Conservation (phyloP, 2,329 filamentous ascomycete species). For the Trichothecium sympodiale region DNA sequence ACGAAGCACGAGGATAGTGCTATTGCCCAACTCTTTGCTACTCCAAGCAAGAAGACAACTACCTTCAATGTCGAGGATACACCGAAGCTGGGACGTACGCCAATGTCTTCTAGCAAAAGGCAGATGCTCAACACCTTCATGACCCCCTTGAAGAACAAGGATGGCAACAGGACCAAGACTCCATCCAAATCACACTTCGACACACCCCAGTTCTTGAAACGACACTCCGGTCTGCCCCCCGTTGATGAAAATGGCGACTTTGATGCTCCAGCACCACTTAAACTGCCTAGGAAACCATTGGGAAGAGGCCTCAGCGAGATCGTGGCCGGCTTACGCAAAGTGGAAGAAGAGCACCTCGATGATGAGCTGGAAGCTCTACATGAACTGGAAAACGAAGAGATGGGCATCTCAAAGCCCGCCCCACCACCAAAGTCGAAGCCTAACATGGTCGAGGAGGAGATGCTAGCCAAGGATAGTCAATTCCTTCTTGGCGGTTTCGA, state of each 20-base stretch:
- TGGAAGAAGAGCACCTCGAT: constrained; percentile 59
- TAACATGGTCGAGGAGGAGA: constrained; percentile 17
- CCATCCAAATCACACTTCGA: constrained; percentile 49
- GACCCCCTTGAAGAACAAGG: constrained; percentile 47
- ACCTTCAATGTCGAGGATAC: constrained; percentile 16
- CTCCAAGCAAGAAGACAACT: constrained; percentile 33
- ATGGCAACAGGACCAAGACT: constrained; percentile 28
- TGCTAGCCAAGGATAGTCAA: constrained; percentile 34
- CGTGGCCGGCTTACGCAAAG: constrained; percentile 56
- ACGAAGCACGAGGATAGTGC: constrained; percentile 26
- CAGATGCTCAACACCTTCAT: constrained; percentile 52
- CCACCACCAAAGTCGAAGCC: constrained; percentile 12
- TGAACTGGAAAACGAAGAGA: constrained; percentile 52
- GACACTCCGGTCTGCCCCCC: constrained; percentile 29
- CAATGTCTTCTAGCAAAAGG: constrained; percentile 47
- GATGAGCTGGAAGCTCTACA: constrained; percentile 64
- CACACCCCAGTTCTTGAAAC: constrained; percentile 61
- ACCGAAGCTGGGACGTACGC: constrained; percentile 32
- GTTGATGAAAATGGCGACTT: constrained; percentile 46
- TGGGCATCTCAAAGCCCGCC: constrained; percentile 11
- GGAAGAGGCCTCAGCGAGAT: constrained; percentile 63
- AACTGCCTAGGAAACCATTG: constrained; percentile 49
- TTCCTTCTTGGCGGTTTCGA: constrained; percentile 50
- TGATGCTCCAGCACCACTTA: constrained; percentile 34
- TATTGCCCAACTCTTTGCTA: constrained; percentile 21